Conservation (phyloP, 1,284 basidiomycete species). For the Xerocomus amazonicus region DNA sequence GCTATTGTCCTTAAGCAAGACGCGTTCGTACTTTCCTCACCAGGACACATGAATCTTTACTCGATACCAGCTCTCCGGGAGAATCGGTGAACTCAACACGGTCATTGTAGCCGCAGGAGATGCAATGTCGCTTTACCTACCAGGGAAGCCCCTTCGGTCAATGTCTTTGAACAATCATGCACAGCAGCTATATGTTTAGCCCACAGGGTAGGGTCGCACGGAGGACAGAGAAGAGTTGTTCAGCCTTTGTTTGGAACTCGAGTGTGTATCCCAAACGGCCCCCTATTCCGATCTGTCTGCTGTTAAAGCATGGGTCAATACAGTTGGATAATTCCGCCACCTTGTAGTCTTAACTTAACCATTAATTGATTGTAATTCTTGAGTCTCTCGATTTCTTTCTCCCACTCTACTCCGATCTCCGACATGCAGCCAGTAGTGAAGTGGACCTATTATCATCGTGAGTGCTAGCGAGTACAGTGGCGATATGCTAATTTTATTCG, state of each 20-base stretch:
- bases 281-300: background rate
- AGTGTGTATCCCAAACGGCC: background rate
- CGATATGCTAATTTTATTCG: too few relatives aligned
- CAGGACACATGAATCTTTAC: too few relatives aligned
- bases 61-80: too few relatives aligned
- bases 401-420: background rate
- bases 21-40: too few relatives aligned
- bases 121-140: background rate
- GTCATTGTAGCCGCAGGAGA: background rate
- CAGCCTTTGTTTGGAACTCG: background rate
- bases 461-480: too few relatives aligned
- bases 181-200: background rate
- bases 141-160: too few relatives aligned
- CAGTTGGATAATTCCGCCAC: background rate
- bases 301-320: background rate
- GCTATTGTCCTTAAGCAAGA: too few relatives aligned
- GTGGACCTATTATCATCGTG: background rate
- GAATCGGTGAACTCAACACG: too few relatives aligned
- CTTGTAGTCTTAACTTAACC: too few relatives aligned
- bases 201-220: too few relatives aligned
- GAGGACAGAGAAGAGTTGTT: background rate
- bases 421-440: background rate
- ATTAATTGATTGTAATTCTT: too few relatives aligned
- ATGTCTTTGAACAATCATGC: background rate
- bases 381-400: slow-evolving; percentile 1